Conservation (phyloP, 2,329 filamentous ascomycete species). For the Dothistroma pini region DNA sequence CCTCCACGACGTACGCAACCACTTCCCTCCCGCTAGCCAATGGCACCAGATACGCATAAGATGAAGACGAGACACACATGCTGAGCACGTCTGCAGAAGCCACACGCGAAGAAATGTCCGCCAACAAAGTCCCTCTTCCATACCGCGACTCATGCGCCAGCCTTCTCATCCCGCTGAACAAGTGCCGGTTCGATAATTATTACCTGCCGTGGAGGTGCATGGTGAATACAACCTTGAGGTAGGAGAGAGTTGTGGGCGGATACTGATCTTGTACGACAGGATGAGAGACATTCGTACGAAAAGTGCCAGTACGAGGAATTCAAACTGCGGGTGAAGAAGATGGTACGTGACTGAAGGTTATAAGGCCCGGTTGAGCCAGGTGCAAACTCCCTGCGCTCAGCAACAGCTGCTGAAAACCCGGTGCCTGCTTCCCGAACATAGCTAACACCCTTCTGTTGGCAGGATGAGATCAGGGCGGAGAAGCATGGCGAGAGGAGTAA, state of each 20-base stretch:
- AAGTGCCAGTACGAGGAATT: conserved; percentile 99
- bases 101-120: conserved; percentile 89
- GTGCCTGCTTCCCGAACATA: no score
- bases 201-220: conserved; percentile 98
- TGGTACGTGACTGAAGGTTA: conserved; percentile 45
- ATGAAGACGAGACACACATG: neutral
- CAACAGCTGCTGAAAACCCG: no score
- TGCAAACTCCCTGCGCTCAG: no score
- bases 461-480: conserved; percentile 77
- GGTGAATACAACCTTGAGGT: conserved; percentile 53
- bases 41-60: conserved; percentile 6
- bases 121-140: conserved; percentile 77
- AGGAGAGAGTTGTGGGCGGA: neutral
- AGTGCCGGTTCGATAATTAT: conserved; percentile 85
- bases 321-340: conserved; percentile 97
- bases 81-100: conserved; percentile 53
- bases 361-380: no score
- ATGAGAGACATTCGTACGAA: conserved; percentile 96
- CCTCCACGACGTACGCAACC: conserved; percentile 34
- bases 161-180: conserved; percentile 91
- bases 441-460: no score
- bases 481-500: conserved; percentile 86
- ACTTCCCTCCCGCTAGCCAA: conserved; percentile 8
- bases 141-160: conserved; percentile 96
- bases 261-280: conserved; percentile 48